Evolutionary conservation across 1,139 yeast species (phyloP).

Genomic region (Debaryomycetaceae sp.): DNA sequence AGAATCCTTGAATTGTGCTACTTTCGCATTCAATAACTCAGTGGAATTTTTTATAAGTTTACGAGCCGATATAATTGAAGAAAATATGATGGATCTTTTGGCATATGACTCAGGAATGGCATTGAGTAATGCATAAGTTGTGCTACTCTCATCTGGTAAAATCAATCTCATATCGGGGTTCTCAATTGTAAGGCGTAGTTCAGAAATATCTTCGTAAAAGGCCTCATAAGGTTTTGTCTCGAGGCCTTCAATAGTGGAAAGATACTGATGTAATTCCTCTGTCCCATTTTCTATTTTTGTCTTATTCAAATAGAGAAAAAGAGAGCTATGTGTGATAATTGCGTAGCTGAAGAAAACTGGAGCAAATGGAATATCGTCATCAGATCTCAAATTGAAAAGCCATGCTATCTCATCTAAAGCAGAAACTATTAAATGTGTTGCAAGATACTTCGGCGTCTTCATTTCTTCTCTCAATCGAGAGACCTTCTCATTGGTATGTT

Average conservation of each 20-base stretch:
- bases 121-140: slow-evolving; percentile 33
- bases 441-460: slow-evolving; percentile 13
- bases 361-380: slow-evolving; percentile 42
- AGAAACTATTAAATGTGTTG: slow-evolving; percentile 34
- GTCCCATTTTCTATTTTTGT: slow-evolving; percentile 25
- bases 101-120: slow-evolving; percentile 29
- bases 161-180: slow-evolving; percentile 19
- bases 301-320: slow-evolving; percentile 37
- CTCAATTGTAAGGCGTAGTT: slow-evolving; percentile 18
- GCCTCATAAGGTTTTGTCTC: slow-evolving; percentile 24
- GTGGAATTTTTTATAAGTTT: slow-evolving; percentile 37
- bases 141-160: slow-evolving; percentile 28
- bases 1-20: slow-evolving; percentile 46
- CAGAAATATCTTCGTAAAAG: slow-evolving; percentile 30
- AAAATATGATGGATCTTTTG: slow-evolving; percentile 21
- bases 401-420: slow-evolving; percentile 56
- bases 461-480: slow-evolving; percentile 24
- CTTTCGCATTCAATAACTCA: slow-evolving; percentile 36
- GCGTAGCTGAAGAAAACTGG: slow-evolving; percentile 52
- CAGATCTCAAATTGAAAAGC: slow-evolving; percentile 50
- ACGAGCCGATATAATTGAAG: slow-evolving; percentile 34
- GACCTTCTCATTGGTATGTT: slow-evolving; percentile 32
- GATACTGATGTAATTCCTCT: slow-evolving; percentile 19
- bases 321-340: slow-evolving; percentile 27
- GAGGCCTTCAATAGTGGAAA: slow-evolving; percentile 27